phyloP scores from a whole-genome alignment of 257 asterid species.

The Apocynum venetum region DNA sequence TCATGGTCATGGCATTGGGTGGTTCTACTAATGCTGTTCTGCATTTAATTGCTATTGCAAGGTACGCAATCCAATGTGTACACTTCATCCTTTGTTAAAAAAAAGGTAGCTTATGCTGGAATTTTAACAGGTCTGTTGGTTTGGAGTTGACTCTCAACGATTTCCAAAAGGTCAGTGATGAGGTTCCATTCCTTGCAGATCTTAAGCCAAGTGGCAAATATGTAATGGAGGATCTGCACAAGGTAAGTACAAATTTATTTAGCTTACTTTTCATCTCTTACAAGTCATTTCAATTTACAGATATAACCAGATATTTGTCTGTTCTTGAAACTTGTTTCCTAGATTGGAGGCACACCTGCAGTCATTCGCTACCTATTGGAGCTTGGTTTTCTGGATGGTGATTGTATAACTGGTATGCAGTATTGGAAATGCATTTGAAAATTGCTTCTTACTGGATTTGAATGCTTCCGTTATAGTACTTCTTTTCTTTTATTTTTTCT shows the following conservation, averaged over 20 bases:
- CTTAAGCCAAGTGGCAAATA: conserved; percentile 98
- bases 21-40: conserved; percentile 99
- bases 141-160: conserved; percentile 77
- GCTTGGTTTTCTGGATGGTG: conserved; percentile 70
- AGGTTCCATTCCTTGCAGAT: conserved; percentile 94
- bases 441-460: conserved; percentile 4
- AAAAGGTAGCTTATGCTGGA: conserved; percentile 33
- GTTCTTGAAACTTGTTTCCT: conserved; percentile 10
- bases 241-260: conserved; percentile 40
- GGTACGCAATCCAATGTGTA: conserved; percentile 35
- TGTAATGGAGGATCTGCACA: conserved; percentile 98
- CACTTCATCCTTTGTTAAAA: background rate
- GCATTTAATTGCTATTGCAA: conserved; percentile 96
- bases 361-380: conserved; percentile 72
- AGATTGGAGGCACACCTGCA: conserved; percentile 99
- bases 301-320: conserved; percentile 3
- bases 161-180: conserved; percentile 93
- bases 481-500: background rate
- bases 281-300: background rate
- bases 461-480: background rate
- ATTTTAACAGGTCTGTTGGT: conserved; percentile 84
- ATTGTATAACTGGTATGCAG: conserved; percentile 76
- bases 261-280: conserved; percentile 7
- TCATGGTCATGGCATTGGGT: conserved; percentile 91
- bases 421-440: background rate